Base-by-base conservation (phyloP, 2,329 filamentous ascomycete species). In the Leptodontidium sp. region DNA sequence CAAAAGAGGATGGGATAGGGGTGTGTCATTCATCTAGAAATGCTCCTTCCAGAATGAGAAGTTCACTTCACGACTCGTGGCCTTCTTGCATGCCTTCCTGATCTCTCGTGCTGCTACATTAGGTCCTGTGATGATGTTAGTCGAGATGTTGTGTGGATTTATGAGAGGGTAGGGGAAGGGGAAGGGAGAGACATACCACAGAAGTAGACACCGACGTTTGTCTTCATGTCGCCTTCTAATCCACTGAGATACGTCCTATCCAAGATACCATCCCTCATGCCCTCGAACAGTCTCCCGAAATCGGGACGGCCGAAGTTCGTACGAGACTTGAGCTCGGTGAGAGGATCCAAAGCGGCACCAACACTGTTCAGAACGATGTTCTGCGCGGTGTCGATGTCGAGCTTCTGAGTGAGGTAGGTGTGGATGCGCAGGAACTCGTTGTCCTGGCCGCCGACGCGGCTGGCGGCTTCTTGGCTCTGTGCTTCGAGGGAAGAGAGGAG, bases 1-100 rank as follows among this genome's bases (percentile, higher is more conserved):
- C 9, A 14, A 52, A 29, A 24, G 32, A 38, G n/a, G 15, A 49
- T 14, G 7, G 26, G 29, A 17, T 35, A 29, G 21, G n/a, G 45
- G n/a, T n/a, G 45, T n/a, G 17, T 49, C 15, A 47, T 29, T 26
- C 47, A 68, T 70, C 70, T 85, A 91, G 78, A 91, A 91, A 79
- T 99, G 95, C 82, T 99, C 96, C 84, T 99, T 99, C 96, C 96
- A 99, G 85, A 99, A 99, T 76, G 93, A 92, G 84, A 98, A 99
- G 77, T 90, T 88, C 67, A 99, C 93, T 74, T 97, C 92, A 71
- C 88, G 88, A 47, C 87, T 89, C 14, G 89, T 92, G 17, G 91
- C 91, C 64, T 84, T 80, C 77, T 91, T 92, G 74, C 93, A 92
- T 17, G 95, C 94, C 78, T 89, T 88, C 81, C 92, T 91, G 79